Evolutionary conservation across 2,329 filamentous ascomycete species (phyloP).

Genomic region (Fusarium poae): DNA sequence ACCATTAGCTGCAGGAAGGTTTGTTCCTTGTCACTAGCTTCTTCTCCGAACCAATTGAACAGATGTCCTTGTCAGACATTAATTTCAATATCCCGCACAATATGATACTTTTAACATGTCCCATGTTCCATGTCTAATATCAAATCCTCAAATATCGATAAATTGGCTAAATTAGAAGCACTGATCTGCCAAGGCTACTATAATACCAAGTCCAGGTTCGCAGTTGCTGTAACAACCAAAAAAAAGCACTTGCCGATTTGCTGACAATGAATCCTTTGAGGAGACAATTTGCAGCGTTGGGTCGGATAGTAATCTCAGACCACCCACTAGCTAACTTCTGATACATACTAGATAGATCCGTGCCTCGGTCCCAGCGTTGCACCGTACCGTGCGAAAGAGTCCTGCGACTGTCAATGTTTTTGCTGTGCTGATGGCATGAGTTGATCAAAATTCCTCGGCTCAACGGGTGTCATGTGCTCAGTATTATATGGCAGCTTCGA

Average conservation of each 20-base stretch:
- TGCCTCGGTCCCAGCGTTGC: conserved; percentile 23
- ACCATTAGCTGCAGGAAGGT: conserved; percentile 32
- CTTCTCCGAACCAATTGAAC: conserved; percentile 29
- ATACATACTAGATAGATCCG: conserved; percentile 6
- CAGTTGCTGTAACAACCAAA: conserved; percentile 48
- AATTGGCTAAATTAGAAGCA: conserved; percentile 9
- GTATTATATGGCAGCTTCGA: conserved; percentile 11
- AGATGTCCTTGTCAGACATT: conserved; percentile 20
- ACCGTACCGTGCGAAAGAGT: conserved; percentile 17
- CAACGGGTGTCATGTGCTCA: conserved; percentile 21
- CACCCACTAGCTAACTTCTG: conserved; percentile 36
- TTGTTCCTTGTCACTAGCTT: conserved; percentile 20
- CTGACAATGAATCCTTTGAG: conserved; percentile 32
- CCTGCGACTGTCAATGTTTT: conserved; percentile 12
- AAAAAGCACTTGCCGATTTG: conserved; percentile 16
- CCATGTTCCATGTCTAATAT: conserved; percentile 17
- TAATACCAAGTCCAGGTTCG: conserved; percentile 32
- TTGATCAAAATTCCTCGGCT: conserved; percentile 26
- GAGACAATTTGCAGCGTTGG: conserved; percentile 28
- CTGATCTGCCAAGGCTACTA: conserved; percentile 37
- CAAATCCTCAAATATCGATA: conserved; percentile 26
- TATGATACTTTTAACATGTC: conserved; percentile 7
- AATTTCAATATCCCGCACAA: conserved; percentile 11
- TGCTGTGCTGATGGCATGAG: neutral
- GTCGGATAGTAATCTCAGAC: conserved; percentile 18